Evolutionary conservation across 768 basidiomycete species (phyloP), one percentile per base, ranked within the genome.

Genomic region (Termitomyces sp.): DNA sequence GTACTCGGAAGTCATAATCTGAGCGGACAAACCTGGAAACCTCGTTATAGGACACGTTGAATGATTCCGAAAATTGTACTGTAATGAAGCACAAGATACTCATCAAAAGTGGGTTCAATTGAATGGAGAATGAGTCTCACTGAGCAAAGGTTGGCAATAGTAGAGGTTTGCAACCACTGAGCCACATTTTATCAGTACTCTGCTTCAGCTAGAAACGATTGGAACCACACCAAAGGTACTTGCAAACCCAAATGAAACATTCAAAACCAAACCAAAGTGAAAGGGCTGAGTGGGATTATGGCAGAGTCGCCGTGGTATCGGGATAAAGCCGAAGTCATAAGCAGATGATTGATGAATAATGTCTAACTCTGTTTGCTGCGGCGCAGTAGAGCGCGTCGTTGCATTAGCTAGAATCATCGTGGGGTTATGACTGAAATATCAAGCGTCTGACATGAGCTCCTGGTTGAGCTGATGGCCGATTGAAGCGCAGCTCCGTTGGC

Each of bases 121-220:
- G 7, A 9, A 40, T 16, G 16, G 32, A 35, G 25, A 40, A 2
- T 59, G 17, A 60, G 34, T 72, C 78, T 60, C 66, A 83, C 90
- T 88, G 14, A 92, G 71, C 62, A 94, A 66, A 0, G 91, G 91
- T 72, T 91, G 89, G 59, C 85, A 88, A 61, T 92, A 94, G 65
- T 92, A 93, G 46, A 93, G 66, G 64, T 93, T 93, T n/a, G 83
- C 79, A 14, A 84, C 84, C 42, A 73, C 86, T 87, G 14, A 27
- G 16, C 2, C 28, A 9, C 17, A 35, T 30, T 30, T 5, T 12
- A 23, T 59, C n/a, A 56, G 42, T 12, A 8, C 12, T 34, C 8
- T 17, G 16, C 3, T 35, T 17, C 8, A 9, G 23, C 17, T 16
- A 27, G 8, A 28, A 32, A 41, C 3, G 7, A 19, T 12, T 8